A percentile compares a stretch with the other conserved stretches of the same genome.
Evolutionary conservation across 768 basidiomycete genomes (phyloP).

Genomic region (Suillus clintonianus): DNA sequence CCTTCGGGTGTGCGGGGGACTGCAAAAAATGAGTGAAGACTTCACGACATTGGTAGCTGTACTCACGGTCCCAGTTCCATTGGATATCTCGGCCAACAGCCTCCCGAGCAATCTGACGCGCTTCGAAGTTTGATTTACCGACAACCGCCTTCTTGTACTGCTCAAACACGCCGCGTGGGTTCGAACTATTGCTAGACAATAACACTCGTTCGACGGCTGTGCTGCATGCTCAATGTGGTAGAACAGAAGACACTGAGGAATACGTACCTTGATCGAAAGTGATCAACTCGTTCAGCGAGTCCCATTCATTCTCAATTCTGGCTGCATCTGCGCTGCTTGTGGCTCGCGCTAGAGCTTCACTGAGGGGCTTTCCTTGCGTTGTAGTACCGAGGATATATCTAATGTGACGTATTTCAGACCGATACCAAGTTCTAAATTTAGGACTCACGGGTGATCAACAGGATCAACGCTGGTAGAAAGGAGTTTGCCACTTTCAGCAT

Average conservation of each 20-base stretch:
- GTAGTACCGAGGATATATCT: slow-evolving; percentile 72
- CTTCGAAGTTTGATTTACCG: slow-evolving; percentile 73
- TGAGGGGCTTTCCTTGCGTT: slow-evolving; percentile 50
- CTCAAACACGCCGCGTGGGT: slow-evolving; percentile 47
- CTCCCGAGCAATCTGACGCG: slow-evolving; percentile 71
- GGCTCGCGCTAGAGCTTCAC: slow-evolving; percentile 70
- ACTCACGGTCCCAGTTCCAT: slow-evolving; percentile 89
- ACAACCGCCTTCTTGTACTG: slow-evolving; percentile 57
- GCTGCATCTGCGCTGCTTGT: slow-evolving; percentile 70
- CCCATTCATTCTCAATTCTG: slow-evolving; percentile 76
- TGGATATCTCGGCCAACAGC: slow-evolving; percentile 62
- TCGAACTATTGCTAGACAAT: slow-evolving; percentile 19
- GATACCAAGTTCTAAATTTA: slow-evolving; percentile 4
- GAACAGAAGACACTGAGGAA: slow-evolving; percentile 5
- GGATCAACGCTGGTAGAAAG: slow-evolving; percentile 83
- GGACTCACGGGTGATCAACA: slow-evolving; percentile 62
- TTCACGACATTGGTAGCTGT: not conserved
- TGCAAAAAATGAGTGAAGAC: slow-evolving; percentile 27
- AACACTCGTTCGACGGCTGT: slow-evolving; percentile 27
- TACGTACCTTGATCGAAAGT: slow-evolving; percentile 82
- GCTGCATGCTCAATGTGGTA: not conserved
- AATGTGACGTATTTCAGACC: slow-evolving; percentile 3
- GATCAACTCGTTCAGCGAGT: slow-evolving; percentile 60
- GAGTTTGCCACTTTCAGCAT: slow-evolving; percentile 85
- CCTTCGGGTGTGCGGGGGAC: slow-evolving; percentile 90